These are phyloP conservation scores for Colletotrichum incanum DNA, from an alignment of 2,329 filamentous ascomycete genomes.

Conservation along the genomic window DNA sequence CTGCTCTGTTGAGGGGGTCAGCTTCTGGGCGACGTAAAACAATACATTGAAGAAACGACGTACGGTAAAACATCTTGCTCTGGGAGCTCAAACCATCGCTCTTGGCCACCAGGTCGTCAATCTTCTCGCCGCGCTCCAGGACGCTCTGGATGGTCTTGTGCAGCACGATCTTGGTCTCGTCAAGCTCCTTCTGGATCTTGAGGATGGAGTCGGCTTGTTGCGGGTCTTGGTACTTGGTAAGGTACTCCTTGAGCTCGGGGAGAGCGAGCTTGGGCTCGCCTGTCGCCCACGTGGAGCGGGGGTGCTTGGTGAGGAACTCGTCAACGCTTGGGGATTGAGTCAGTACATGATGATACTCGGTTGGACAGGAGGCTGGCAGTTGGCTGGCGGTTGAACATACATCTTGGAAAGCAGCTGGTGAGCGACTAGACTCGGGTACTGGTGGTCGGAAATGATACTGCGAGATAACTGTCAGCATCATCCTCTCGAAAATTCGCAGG, in stretches of 20 bases:
- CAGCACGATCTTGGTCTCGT: slow-evolving; percentile 97
- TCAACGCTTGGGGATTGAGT: slow-evolving; percentile 67
- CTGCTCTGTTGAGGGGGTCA: slow-evolving; percentile 61
- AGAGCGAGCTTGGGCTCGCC: slow-evolving; percentile 71
- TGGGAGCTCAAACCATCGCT: slow-evolving; percentile 90
- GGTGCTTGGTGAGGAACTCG: slow-evolving; percentile 86
- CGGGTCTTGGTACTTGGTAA: slow-evolving; percentile 85
- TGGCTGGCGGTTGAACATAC: slow-evolving; percentile 22
- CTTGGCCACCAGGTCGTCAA: slow-evolving; percentile 94
- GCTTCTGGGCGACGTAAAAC: neutral
- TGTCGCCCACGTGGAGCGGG: slow-evolving; percentile 76
- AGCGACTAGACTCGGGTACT: slow-evolving; percentile 84
- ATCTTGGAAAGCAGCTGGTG: slow-evolving; percentile 87
- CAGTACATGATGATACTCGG: neutral
- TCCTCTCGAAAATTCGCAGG: neutral
- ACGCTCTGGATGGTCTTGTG: slow-evolving; percentile 96
- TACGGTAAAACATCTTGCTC: slow-evolving; percentile 98
- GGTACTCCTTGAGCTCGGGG: slow-evolving; percentile 85
- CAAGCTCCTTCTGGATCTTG: slow-evolving; percentile 96
- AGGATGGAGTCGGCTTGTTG: slow-evolving; percentile 91
- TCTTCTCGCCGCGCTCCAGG: slow-evolving; percentile 94
- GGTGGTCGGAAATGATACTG: slow-evolving; percentile 80
- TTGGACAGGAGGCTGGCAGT: neutral
- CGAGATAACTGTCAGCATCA: neutral
- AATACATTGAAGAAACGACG: slow-evolving; percentile 49